Percentiles rank a stretch among this genome's conserved stretches.
phyloP scores from a whole-genome alignment of 176 grass and related monocot species.

The Rhynchospora tenuis region DNA sequence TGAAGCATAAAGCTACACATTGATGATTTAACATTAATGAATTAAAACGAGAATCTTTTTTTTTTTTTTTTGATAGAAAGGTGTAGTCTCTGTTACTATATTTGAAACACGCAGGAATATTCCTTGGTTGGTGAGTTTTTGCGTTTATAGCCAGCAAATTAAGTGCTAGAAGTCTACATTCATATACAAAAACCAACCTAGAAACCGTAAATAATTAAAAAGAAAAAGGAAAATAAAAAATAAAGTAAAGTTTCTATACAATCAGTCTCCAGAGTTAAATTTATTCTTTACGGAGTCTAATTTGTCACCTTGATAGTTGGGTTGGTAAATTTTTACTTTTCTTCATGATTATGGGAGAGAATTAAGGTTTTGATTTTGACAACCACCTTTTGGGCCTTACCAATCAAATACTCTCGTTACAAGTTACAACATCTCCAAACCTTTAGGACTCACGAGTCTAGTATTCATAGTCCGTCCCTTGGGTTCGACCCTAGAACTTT shows the following conservation, averaged over 20 bases:
- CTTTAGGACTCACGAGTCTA: neutral
- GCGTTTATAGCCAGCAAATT: no score
- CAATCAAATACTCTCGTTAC: neutral
- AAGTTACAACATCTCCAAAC: neutral
- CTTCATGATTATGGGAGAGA: neutral
- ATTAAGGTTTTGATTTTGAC: neutral
- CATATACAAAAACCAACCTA: neutral
- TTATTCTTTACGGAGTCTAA: neutral
- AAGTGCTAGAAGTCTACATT: no score
- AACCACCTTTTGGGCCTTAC: neutral
- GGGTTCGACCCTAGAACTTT: no score
- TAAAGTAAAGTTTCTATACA: no score
- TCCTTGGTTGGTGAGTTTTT: neutral
- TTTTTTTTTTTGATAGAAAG: no score
- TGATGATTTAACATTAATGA: no score
- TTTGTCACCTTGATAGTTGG: neutral
- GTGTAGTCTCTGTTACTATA: no score
- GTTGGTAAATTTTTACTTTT: neutral
- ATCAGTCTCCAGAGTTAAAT: no score
- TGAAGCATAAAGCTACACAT: no score
- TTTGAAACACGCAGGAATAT: neutral
- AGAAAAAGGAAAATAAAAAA: neutral
- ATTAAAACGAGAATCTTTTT: no score
- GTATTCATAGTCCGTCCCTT: no score
- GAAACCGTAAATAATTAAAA: neutral